Evolutionary conservation across 2,329 filamentous ascomycete genomes (phyloP), one percentile per base, ranked within the genome.

Genomic region (Alternaria sp.): DNA sequence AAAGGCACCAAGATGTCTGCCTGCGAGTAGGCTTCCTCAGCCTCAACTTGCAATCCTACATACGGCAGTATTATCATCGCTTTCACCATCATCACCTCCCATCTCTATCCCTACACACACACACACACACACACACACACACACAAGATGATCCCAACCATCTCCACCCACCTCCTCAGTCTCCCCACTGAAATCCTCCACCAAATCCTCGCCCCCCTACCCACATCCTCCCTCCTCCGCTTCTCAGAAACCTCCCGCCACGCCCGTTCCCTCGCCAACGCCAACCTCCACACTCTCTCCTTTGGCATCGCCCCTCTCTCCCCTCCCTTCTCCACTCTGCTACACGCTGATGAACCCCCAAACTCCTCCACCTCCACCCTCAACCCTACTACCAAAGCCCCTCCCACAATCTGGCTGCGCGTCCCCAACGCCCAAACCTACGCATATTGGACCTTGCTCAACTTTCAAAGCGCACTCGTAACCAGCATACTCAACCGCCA

Each of bases 211-310:
- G 46, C 62, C n/a, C 64, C 68, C 31, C 68, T 79, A 0, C 70
- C 74, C 8, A 56, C 77, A 23, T 62, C 46, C 33, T 65, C 72
- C 2, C 72, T 79, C 2, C 67, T 79, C 9, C 56, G 60, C 48
- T 79, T 79, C 61, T 72, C 69, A 28, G 61, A 68, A 44, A 75
- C 74, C n/a, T 77, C 62, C 2, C 70, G 55, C 3, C 52, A 60
- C 31, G 67, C 69, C 24, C 70, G 72, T 36, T 39, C 41, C 4
- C 65, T 79, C 11, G 73, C 75, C 9, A 68, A 61, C 14, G 67
- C 70, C 26, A 76, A 68, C 49, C 62, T 78, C 4, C 70, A 72
- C 41, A 87, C 81, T 88, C 92, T 97, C 79, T 97, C 93, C 21
- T 95, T 86, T 9, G 88, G 80, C 36, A 93, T 87, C 83, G 34